Base-by-base conservation (phyloP, 139 green algal species). In the Closterium sp. region DNA sequence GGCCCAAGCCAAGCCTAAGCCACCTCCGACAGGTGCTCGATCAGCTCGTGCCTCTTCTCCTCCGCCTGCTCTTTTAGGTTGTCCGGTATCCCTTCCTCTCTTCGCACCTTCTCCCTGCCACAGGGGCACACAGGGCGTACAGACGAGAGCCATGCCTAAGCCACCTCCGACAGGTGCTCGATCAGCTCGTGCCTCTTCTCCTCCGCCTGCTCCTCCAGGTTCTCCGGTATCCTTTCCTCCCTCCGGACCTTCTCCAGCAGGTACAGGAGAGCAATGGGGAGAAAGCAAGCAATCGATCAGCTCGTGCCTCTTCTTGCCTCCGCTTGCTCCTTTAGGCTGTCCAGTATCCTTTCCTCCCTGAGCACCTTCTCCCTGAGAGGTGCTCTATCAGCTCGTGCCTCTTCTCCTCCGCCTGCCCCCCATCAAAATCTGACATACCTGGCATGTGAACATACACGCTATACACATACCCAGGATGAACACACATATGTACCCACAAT, bases 1-100 rank as follows among this genome's bases (percentile, higher is more conserved):
- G n/a, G n/a, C n/a, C n/a, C n/a, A n/a, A n/a, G n/a, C n/a, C n/a
- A n/a, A n/a, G n/a, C n/a, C n/a, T 62, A 5, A 7, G 5, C 42
- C 42, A 62, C 42, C 42, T 62, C 42, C 7, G 42, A 7, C 42
- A 62, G n/a, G 28, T 29, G n/a, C 84, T 87, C 7, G 5, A 87
- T 9, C n/a, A 91, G 31, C 89, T 91, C 79, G 19, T 6, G 45
- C 28, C 32, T 3, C 95, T 38, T 38, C 30, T 94, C 90, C 73
- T 79, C 73, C 13, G 84, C 79, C 86, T 90, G 31, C 4, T 90
- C 94, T 70, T 84, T 45, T 89, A 99, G 62, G 2, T 96, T 88
- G 24, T 91, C 95, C 1, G 96, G 95, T 28, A 97, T 96, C 94
- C 97, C 95, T 42, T 93, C 92, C 4, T 93, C 34, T 31, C 90